Base-by-base conservation (phyloP, 371 early-diverging fungal species). In the Ordospora pajunii region DNA sequence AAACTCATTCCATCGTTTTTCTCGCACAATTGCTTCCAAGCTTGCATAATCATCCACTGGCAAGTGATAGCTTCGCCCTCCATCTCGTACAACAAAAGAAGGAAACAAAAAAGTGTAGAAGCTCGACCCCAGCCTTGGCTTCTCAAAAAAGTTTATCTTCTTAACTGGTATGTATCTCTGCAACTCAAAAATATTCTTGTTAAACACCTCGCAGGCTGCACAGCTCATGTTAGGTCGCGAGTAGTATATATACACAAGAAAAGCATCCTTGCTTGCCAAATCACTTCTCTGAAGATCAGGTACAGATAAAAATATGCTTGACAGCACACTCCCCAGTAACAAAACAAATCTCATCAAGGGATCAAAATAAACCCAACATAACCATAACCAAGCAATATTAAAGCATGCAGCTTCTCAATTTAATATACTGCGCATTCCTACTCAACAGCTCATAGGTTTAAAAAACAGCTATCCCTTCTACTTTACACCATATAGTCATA, bases 171-270 rank as follows among this genome's bases (percentile, higher is more conserved):
- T 67, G 5, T 44, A 65, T 11, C 40, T 58, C 17, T 51, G 49
- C 6, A 81, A 21, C 1, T 50, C 21, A 6, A 51, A 40, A 8
- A 81, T 65, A 17, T 52, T 63, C 22, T 40, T 49, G 27, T 71
- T 75, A 45, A 78, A 76, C n/a, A 51, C 5, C 22, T 67, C 69
- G 66, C 82, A 81, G 3, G 51, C 27, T 14, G 70, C 42, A 40
- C 82, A 81, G 12, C 67, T 48, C 25, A 76, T 40, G 44, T 74
- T 50, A 0, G 54, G 52, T 21, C 64, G 67, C 21, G 70, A 70
- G 37, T 76, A 78, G 44, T 81, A 78, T 17, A 78, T 49, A 53
- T 70, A 81, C 14, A 78, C 70, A 19, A 81, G 40, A 49, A 81
- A 78, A 9, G 65, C 44, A n/a, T 66, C 53, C 21, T 62, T 19